Evolutionary conservation across 345 rosid species (phyloP).

Genomic region (Reutealis trisperma): DNA sequence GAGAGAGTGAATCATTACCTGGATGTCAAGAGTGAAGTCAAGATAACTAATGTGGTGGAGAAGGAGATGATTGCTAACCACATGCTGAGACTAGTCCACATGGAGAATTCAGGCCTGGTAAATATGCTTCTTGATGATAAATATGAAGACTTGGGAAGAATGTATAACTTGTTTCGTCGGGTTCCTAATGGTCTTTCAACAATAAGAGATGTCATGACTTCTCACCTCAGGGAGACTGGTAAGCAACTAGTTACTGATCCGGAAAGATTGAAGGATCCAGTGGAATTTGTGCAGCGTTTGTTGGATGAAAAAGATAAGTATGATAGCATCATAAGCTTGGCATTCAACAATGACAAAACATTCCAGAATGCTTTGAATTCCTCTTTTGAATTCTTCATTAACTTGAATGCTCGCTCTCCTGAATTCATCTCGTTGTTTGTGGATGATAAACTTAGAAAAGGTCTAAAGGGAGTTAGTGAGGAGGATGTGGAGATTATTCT

Average conservation of each 20-base stretch:
- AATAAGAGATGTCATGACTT: slow-evolving; percentile 86
- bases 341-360: slow-evolving; percentile 84
- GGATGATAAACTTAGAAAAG: slow-evolving; percentile 93
- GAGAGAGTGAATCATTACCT: slow-evolving; percentile 92
- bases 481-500: slow-evolving; percentile 90
- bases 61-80: slow-evolving; percentile 98
- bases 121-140: slow-evolving; percentile 92
- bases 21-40: slow-evolving; percentile 84
- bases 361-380: slow-evolving; percentile 96
- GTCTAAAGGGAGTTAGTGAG: slow-evolving; percentile 85
- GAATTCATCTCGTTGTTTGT: slow-evolving; percentile 93
- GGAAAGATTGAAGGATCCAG: slow-evolving; percentile 88
- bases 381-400: slow-evolving; percentile 89
- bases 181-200: slow-evolving; percentile 74
- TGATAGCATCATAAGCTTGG: slow-evolving; percentile 63
- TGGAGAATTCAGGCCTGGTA: slow-evolving; percentile 97
- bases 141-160: slow-evolving; percentile 86
- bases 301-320: slow-evolving; percentile 92
- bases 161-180: slow-evolving; percentile 87
- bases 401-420: slow-evolving; percentile 89
- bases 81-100: slow-evolving; percentile 94
- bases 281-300: slow-evolving; percentile 92
- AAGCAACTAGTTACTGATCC: slow-evolving; percentile 92
- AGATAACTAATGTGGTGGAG: slow-evolving; percentile 94
- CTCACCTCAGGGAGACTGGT: slow-evolving; percentile 90